phyloP scores from a whole-genome alignment of 495 filamentous ascomycete species.

The Podospora pseudopauciseta region DNA sequence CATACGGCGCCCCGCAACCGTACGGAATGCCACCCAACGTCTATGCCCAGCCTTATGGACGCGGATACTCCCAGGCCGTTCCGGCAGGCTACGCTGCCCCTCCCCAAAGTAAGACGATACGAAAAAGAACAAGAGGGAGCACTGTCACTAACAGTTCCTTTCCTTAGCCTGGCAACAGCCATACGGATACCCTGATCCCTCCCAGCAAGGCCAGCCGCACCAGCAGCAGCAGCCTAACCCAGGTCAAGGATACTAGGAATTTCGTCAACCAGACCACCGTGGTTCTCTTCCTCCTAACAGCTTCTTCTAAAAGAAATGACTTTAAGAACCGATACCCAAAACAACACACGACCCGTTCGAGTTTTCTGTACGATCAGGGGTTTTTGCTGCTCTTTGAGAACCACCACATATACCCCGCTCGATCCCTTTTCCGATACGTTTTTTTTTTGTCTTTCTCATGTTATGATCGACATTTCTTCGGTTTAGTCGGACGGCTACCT shows the following conservation, averaged over 20 bases:
- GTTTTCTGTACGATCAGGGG: slow-evolving; percentile 26
- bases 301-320: slow-evolving; percentile 2
- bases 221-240: slow-evolving; percentile 36
- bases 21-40: slow-evolving; percentile 29
- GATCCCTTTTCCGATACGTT: not conserved
- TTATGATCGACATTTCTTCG: not conserved
- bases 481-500: not conserved
- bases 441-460: not conserved
- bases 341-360: slow-evolving; percentile 6
- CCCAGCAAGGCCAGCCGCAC: slow-evolving; percentile 29
- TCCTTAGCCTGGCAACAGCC: slow-evolving; percentile 22
- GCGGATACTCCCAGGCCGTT: slow-evolving; percentile 27
- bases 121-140: slow-evolving; percentile 10
- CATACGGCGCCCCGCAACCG: slow-evolving; percentile 39
- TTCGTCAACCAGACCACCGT: not conserved
- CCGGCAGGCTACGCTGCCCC: slow-evolving; percentile 33
- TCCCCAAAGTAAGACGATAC: slow-evolving; percentile 39
- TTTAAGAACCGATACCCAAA: not conserved
- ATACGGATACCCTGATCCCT: slow-evolving; percentile 43
- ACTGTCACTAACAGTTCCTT: slow-evolving; percentile 11
- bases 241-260: slow-evolving; percentile 30
- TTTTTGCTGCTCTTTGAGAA: slow-evolving; percentile 22
- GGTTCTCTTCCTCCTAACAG: not conserved
- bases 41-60: slow-evolving; percentile 31
- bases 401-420: slow-evolving; percentile 18